Conservation (phyloP, 371 early-diverging fungal genomes). For the Apophysomyces variabilis region DNA sequence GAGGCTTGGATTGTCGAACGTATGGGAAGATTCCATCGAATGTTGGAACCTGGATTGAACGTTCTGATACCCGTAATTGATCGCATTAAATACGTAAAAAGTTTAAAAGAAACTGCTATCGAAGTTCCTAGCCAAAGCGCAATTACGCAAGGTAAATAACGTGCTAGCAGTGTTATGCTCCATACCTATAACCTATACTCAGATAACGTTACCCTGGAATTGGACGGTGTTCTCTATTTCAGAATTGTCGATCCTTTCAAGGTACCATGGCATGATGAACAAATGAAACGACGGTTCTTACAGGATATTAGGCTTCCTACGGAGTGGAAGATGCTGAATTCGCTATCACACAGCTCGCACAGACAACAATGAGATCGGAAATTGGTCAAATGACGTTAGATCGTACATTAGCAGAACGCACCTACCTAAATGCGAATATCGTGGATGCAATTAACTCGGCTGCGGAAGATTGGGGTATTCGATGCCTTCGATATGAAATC, state of each 20-base stretch:
- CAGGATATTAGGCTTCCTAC: conserved; percentile 79
- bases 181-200: not conserved
- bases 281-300: not conserved
- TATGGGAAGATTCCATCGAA: conserved; percentile 84
- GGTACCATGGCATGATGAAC: conserved; percentile 34
- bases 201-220: conserved; percentile 95
- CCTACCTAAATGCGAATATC: conserved; percentile 90
- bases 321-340: conserved; percentile 96
- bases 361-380: conserved; percentile 98
- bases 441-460: conserved; percentile 95
- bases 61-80: conserved; percentile 90
- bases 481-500: conserved; percentile 93
- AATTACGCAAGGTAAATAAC: conserved; percentile 79
- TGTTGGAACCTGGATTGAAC: conserved; percentile 92
- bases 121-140: conserved; percentile 95
- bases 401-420: conserved; percentile 93
- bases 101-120: conserved; percentile 94
- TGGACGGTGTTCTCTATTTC: conserved; percentile 97
- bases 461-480: conserved; percentile 95
- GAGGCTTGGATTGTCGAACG: conserved; percentile 95
- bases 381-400: conserved; percentile 98
- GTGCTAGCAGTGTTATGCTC: not conserved
- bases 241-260: conserved; percentile 94
- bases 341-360: conserved; percentile 95
- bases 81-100: conserved; percentile 89